A percentile compares a stretch with the other conserved stretches of the same genome.
These are phyloP conservation scores for Exobasidium rhododendri DNA, from an alignment of 1,284 basidiomycete species.

Conservation along the genomic window DNA sequence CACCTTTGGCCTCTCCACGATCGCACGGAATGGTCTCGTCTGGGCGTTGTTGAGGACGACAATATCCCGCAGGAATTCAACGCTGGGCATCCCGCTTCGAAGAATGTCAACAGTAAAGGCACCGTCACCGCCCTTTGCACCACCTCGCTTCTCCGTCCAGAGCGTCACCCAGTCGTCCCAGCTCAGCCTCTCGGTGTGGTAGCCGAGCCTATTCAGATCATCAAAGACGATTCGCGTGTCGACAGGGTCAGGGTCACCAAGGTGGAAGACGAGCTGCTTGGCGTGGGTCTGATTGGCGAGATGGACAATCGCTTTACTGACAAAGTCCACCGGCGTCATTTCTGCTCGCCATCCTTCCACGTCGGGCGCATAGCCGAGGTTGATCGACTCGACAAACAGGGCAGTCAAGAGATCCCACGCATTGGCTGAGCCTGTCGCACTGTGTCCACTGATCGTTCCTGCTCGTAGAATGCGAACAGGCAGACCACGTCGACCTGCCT, in stretches of 20 bases:
- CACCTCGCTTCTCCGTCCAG: slow-evolving; percentile 44
- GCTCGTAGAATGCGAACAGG: slow-evolving; percentile 52
- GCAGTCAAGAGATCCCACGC: slow-evolving; percentile 51
- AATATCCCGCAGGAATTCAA: slow-evolving; percentile 38
- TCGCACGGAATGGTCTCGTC: slow-evolving; percentile 25
- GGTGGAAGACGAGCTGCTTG: slow-evolving; percentile 38
- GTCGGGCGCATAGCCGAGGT: slow-evolving; percentile 45
- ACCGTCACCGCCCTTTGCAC: slow-evolving; percentile 30
- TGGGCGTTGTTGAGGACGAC: slow-evolving; percentile 48
- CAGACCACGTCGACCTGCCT: slow-evolving; percentile 47
- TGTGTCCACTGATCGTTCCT: slow-evolving; percentile 54
- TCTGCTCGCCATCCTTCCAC: slow-evolving; percentile 48
- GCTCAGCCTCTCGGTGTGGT: slow-evolving; percentile 32
- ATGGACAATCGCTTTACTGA: slow-evolving; percentile 44
- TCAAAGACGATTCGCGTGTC: slow-evolving; percentile 40
- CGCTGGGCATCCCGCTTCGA: slow-evolving; percentile 46
- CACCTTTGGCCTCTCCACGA: slow-evolving; percentile 37
- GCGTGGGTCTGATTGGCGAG: slow-evolving; percentile 27
- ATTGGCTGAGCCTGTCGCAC: slow-evolving; percentile 49
- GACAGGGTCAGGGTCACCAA: slow-evolving; percentile 48
- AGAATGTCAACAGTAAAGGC: slow-evolving; percentile 48
- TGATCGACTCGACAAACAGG: slow-evolving; percentile 51
- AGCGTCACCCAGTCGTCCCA: slow-evolving; percentile 50
- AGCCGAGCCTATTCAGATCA: slow-evolving; percentile 41
- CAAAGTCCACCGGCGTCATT: slow-evolving; percentile 53